Conservation (phyloP, 805 yeast genomes). For the Peterozyma toletana region DNA sequence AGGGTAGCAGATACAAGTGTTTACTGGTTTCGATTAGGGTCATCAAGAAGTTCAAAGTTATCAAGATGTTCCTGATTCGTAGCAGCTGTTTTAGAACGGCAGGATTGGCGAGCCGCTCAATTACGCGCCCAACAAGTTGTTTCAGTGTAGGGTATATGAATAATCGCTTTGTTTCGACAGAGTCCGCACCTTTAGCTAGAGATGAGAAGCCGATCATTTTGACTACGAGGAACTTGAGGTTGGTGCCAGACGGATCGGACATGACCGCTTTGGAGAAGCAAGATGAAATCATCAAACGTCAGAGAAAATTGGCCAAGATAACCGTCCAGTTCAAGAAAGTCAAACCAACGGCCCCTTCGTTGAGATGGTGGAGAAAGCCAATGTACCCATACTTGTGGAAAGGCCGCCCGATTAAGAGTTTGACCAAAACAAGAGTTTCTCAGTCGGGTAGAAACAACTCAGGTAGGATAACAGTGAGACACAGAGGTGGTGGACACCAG, state of each 20-base stretch:
- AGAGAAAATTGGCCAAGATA: constrained; percentile 64
- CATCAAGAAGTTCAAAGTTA: no score
- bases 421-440: constrained; percentile 66
- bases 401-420: constrained; percentile 70
- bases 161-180: no score
- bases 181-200: no score
- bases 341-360: constrained; percentile 80
- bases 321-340: constrained; percentile 65
- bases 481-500: constrained; percentile 95
- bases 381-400: constrained; percentile 80
- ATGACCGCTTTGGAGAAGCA: constrained; percentile 73
- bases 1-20: no score
- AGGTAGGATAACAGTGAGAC: constrained; percentile 87
- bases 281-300: constrained; percentile 65
- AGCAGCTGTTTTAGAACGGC: no score
- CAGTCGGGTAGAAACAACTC: constrained; percentile 85
- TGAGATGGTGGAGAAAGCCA: constrained; percentile 85
- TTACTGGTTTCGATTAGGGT: no score
- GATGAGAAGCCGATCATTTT: constrained; percentile 13
- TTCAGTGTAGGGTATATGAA: no score
- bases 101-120: no score
- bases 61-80: no score
- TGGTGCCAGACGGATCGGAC: constrained; percentile 36
- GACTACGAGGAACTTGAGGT: constrained; percentile 29
- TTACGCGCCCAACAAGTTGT: no score